Evolutionary conservation across 495 filamentous ascomycete genomes (phyloP), one percentile per base, ranked within the genome.

Genomic region (Neurospora pannonica): DNA sequence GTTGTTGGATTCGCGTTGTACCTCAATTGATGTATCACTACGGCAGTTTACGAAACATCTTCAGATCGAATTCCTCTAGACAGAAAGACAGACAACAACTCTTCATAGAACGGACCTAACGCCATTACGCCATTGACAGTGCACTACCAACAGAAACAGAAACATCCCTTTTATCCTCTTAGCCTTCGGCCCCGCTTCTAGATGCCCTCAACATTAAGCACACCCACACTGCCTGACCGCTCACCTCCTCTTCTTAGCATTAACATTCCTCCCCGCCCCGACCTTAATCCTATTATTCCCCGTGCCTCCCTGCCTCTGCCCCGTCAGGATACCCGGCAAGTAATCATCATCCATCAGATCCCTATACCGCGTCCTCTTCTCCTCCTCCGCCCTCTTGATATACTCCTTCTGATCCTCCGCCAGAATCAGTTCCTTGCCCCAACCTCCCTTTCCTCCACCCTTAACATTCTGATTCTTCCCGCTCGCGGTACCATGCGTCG

Each of bases 321-420:
- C 96, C 10, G 90, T 94, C 81, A 98, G 77, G 69, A 99, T 96
- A 31, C 89, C 85, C 0, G 97, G 96, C 73, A 98, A 83, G 79
- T 95, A 97, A 82, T 98, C 96, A 76, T 94, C 91, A 80, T 98
- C 95, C 95, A 99, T 94, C 73, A 97, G 82, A 85, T 97, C 94
- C 74, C 87, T 90, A 79, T 93, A 90, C 79, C 90, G 90, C 72
- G 86, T 84, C 79, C 90, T 90, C 74, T 86, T 86, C 80, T 91
- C 86, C 77, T 90, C 87, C 15, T 85, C 86, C 9, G 88, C 82
- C 74, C 91, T 91, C 74, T 88, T 84, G 46, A 86, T 79, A 81
- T 93, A 98, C 84, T 99, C 97, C 84, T 98, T 97, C 85, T 99
- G 96, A 81, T 99, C 96, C 83, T 97, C 95, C 2, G 95, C 88